phyloP scores from a whole-genome alignment of 2,329 filamentous ascomycete species.

The Chaetothyriales sp. region DNA sequence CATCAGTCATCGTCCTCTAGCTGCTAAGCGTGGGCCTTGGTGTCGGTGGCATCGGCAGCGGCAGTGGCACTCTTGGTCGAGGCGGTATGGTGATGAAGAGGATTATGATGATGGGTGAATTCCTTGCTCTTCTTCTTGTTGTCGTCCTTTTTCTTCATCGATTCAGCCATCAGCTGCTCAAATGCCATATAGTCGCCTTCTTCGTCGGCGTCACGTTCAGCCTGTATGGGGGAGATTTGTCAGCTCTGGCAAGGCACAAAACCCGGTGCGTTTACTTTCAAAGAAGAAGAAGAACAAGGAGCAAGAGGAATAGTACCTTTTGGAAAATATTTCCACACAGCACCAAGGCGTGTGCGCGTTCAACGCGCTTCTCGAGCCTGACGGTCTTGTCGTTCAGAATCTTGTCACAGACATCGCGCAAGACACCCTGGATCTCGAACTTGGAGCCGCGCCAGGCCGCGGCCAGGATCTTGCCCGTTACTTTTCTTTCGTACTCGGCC shows the following conservation, averaged over 20 bases:
- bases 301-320: constrained; percentile 43
- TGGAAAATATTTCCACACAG: constrained; percentile 79
- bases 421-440: constrained; percentile 92
- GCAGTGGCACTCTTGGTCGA: neutral
- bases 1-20: neutral
- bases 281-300: neutral
- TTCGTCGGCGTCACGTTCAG: constrained; percentile 78
- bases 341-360: constrained; percentile 78
- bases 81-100: neutral
- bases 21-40: neutral
- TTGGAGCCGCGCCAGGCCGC: constrained; percentile 93
- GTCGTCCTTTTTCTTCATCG: constrained; percentile 81
- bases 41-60: neutral
- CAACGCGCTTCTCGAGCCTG: constrained; percentile 66
- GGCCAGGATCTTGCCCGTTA: constrained; percentile 94
- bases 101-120: neutral
- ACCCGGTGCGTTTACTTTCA: constrained; percentile 1
- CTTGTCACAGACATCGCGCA: constrained; percentile 84
- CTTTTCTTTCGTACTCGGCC: constrained; percentile 83
- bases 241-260: neutral
- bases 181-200: constrained; percentile 98
- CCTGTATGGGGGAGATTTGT: constrained; percentile 35
- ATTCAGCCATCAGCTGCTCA: constrained; percentile 92
- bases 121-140: constrained; percentile 46
- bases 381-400: constrained; percentile 70